These are phyloP conservation scores for Lactarius indigo DNA, from an alignment of 768 basidiomycete genomes.

Conservation along the genomic window DNA sequence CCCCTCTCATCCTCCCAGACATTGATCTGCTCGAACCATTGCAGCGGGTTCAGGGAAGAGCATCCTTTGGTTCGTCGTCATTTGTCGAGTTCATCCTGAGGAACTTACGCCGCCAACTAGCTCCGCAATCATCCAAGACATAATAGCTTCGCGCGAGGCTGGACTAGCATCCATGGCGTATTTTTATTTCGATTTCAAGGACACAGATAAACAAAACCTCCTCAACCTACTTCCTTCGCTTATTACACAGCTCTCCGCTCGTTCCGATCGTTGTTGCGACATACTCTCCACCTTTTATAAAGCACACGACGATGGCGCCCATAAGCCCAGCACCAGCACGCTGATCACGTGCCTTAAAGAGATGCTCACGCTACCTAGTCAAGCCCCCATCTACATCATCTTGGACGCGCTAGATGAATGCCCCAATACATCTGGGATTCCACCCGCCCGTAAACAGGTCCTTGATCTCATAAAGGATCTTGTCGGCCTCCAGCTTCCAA, in stretches of 20 bases:
- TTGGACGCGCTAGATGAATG: slow-evolving; percentile 6
- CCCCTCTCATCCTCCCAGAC: not conserved
- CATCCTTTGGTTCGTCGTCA: not conserved
- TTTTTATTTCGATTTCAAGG: not conserved
- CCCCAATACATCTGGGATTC: not conserved
- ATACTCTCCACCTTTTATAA: not conserved
- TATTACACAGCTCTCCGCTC: not conserved
- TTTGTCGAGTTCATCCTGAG: not conserved
- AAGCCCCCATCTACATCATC: not conserved
- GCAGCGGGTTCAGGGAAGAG: not conserved
- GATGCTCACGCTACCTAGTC: not conserved
- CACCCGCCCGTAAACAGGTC: not conserved
- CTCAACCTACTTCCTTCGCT: not conserved
- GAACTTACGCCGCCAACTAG: not conserved
- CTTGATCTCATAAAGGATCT: not conserved
- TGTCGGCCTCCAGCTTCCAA: not conserved
- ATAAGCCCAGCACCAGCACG: not conserved
- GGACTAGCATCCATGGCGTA: not conserved
- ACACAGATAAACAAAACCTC: not conserved
- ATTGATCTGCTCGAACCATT: not conserved
- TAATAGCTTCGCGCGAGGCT: not conserved
- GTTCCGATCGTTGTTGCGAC: not conserved
- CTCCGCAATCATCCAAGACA: not conserved
- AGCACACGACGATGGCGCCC: not conserved
- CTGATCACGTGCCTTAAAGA: not conserved